Conservation (phyloP, 768 basidiomycete genomes). For the Cystobasidium ongulense region DNA sequence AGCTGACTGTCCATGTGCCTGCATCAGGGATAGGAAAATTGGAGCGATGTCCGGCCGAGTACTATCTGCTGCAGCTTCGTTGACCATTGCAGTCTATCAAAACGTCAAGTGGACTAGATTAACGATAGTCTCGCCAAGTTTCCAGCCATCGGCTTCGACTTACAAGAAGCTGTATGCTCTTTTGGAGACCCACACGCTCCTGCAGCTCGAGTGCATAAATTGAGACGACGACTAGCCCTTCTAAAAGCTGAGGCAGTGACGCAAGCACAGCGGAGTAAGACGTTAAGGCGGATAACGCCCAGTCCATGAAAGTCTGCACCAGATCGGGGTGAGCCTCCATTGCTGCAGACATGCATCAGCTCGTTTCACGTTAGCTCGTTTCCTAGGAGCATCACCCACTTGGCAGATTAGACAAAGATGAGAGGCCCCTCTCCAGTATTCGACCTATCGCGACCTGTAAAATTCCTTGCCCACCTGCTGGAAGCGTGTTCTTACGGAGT, state of each 20-base stretch:
- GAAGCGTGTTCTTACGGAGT: neutral
- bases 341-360: constrained; percentile 18
- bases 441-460: neutral
- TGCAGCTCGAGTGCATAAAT: constrained; percentile 45
- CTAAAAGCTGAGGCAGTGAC: constrained; percentile 40
- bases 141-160: constrained; percentile 31
- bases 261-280: constrained; percentile 40
- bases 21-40: constrained; percentile 44
- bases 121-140: neutral
- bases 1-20: constrained; percentile 44
- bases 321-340: constrained; percentile 46
- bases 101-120: neutral
- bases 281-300: constrained; percentile 38
- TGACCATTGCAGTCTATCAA: constrained; percentile 40
- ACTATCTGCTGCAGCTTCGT: constrained; percentile 39
- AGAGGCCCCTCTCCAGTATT: neutral
- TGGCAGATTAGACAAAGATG: neutral
- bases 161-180: constrained; percentile 46
- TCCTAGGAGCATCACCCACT: constrained; percentile 7
- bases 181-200: constrained; percentile 47
- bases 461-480: neutral
- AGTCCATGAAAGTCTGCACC: constrained; percentile 46
- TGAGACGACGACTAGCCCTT: constrained; percentile 44
- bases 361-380: neutral
- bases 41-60: constrained; percentile 39